Conservation (phyloP, 495 filamentous ascomycete species). For the Neurospora tetraspora region DNA sequence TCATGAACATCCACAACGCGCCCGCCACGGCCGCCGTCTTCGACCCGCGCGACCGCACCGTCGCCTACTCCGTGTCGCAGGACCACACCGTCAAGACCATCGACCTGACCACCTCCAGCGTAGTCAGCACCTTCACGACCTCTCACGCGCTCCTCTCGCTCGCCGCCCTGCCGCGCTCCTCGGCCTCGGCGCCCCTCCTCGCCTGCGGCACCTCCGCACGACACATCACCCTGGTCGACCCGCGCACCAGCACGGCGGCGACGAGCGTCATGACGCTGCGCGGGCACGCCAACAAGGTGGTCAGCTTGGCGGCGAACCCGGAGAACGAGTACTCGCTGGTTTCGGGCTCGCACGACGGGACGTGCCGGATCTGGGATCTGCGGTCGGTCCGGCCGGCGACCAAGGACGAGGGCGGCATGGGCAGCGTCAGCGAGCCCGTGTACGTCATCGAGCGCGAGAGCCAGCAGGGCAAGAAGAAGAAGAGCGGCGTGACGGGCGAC, state of each 20-base stretch:
- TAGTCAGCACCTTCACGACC: conserved; percentile 71
- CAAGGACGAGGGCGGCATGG: conserved; percentile 42
- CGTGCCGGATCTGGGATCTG: conserved; percentile 87
- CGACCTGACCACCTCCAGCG: conserved; percentile 68
- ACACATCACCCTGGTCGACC: conserved; percentile 83
- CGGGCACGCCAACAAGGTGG: conserved; percentile 80
- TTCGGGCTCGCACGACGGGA: conserved; percentile 80
- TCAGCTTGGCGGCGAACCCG: conserved; percentile 57
- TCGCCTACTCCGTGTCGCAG: conserved; percentile 80
- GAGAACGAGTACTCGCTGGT: conserved; percentile 70
- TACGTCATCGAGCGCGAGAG: conserved; percentile 73
- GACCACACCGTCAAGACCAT: conserved; percentile 86
- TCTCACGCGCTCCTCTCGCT: conserved; percentile 73
- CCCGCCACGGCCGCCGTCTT: conserved; percentile 71
- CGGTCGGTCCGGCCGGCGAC: conserved; percentile 58
- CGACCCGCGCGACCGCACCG: conserved; percentile 70
- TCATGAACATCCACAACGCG: conserved; percentile 60
- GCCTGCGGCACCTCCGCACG: conserved; percentile 80
- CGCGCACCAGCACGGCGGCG: conserved; percentile 59
- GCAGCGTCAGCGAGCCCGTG: conserved; percentile 65
- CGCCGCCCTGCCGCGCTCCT: conserved; percentile 47
- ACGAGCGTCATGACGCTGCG: conserved; percentile 78
- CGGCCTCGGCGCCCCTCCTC: conserved; percentile 48
- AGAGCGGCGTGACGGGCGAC: conserved; percentile 53
- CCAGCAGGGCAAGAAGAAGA: conserved; percentile 51